These are phyloP conservation scores for Ophiocordyceps camponoti-saundersi DNA, from an alignment of 2,329 filamentous ascomycete species.

Conservation along the genomic window DNA sequence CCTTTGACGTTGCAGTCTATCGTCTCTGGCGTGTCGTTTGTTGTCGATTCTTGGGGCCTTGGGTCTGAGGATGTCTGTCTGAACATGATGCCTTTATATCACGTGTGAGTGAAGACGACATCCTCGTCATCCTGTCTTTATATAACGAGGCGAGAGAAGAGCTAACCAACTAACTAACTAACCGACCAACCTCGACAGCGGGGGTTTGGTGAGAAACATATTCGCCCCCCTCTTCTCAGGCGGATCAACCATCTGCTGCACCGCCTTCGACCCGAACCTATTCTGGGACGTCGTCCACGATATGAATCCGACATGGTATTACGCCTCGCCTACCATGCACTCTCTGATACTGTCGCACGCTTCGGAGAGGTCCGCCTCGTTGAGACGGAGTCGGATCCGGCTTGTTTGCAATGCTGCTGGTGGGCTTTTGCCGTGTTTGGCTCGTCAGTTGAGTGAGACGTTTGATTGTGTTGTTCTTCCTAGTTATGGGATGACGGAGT, in stretches of 20 bases:
- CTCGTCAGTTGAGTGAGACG: constrained; percentile 26
- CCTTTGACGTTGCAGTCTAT: constrained; percentile 33
- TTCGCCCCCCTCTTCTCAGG: constrained; percentile 36
- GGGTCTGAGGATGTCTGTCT: constrained; percentile 28
- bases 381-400: constrained; percentile 25
- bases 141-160: neutral
- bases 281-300: constrained; percentile 38
- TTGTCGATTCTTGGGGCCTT: constrained; percentile 36
- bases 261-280: constrained; percentile 33
- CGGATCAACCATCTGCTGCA: constrained; percentile 35
- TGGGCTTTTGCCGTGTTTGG: constrained; percentile 32
- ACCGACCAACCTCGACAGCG: constrained; percentile 12
- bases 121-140: too few relatives aligned
- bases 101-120: constrained; percentile 23
- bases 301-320: constrained; percentile 35
- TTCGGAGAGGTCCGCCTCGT: constrained; percentile 18
- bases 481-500: constrained; percentile 42
- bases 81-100: constrained; percentile 44
- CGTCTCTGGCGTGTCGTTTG: constrained; percentile 30
- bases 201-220: constrained; percentile 35
- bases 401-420: constrained; percentile 40
- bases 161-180: neutral
- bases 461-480: constrained; percentile 35
- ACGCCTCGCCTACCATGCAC: constrained; percentile 40
- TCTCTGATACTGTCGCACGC: constrained; percentile 32